Evolutionary conservation across 257 asterid species (phyloP), one percentile per base, ranked within the genome.

Genomic region (Henckelia pumila): DNA sequence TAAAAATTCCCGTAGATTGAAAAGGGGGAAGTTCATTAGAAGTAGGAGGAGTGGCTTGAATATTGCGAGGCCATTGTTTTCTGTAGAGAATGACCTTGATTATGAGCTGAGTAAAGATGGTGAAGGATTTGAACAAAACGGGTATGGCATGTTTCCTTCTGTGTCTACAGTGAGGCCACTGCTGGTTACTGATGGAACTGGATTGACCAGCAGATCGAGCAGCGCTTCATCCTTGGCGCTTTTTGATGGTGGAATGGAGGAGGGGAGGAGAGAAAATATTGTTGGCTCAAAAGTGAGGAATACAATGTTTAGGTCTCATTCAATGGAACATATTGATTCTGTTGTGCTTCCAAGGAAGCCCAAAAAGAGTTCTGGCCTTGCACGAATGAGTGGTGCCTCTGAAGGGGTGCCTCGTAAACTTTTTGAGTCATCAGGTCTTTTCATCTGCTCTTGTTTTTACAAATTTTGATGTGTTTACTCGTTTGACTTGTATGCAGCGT

Each of bases 341-440:
- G 56, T 13, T 1, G 81, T 56, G 55, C 16, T 80, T 26, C 73
- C 33, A n/a, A 68, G 44, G 67, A 63, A 76, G 57, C 22, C 64
- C 5, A 17, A 16, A 21, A 49, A 19, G 64, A 8, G 56, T 64
- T 19, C 22, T 11, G 56, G 47, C 7, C 22, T 30, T 26, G 52
- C 64, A 44, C 70, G 60, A 65, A 56, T 2, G 24, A 69, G 64
- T 30, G 72, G 57, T 37, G 52, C 70, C 24, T 1, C 67, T 44
- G 75, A 73, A 19, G 64, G 47, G 49, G 59, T 19, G 29, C 20
- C 58, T 61, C 49, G 29, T 13, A 52, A 50, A 64, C 56, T 69
- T 61, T 49, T 61, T 30, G 63, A n/a, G 57, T 64, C 75, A 50
- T 59, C 71, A 80, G 92, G 90, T 88, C 61, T 66, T 13, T 62